These are phyloP conservation scores for Dictyostelium capitatum DNA, from an alignment of 78 protist genomes.

Conservation along the genomic window DNA sequence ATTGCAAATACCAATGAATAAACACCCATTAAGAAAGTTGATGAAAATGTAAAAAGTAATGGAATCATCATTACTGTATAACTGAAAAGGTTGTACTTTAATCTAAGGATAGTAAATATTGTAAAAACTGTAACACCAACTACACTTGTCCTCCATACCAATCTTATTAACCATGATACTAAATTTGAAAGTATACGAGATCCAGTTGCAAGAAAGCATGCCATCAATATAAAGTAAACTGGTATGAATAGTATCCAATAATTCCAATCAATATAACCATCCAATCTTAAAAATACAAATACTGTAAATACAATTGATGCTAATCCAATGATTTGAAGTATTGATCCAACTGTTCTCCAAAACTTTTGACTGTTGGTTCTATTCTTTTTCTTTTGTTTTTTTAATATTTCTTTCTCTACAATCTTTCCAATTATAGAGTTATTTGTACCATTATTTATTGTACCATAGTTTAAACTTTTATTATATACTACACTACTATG, in stretches of 20 bases:
- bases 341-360: constrained; percentile 36
- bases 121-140: constrained; percentile 16
- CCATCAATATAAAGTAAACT: constrained; percentile 11
- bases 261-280: constrained; percentile 18
- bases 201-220: background rate
- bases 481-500: background rate
- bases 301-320: constrained; percentile 32
- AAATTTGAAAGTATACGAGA: constrained; percentile 15
- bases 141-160: constrained; percentile 17
- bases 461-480: background rate
- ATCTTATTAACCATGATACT: constrained; percentile 44
- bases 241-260: constrained; percentile 56
- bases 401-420: background rate
- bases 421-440: background rate
- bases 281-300: constrained; percentile 16
- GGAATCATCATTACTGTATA: constrained; percentile 25
- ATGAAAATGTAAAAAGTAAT: background rate
- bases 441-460: too few relatives aligned
- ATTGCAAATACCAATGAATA: constrained; percentile 13
- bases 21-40: constrained; percentile 23
- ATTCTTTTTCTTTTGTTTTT: constrained; percentile 4
- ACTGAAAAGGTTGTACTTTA: constrained; percentile 1
- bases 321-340: constrained; percentile 37
- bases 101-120: constrained; percentile 1
- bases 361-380: constrained; percentile 21